A percentile compares a stretch with the other conserved stretches of the same genome.
These are phyloP conservation scores for Isabelozyma heimii DNA, from an alignment of 805 yeast genomes.

Conservation along the genomic window DNA sequence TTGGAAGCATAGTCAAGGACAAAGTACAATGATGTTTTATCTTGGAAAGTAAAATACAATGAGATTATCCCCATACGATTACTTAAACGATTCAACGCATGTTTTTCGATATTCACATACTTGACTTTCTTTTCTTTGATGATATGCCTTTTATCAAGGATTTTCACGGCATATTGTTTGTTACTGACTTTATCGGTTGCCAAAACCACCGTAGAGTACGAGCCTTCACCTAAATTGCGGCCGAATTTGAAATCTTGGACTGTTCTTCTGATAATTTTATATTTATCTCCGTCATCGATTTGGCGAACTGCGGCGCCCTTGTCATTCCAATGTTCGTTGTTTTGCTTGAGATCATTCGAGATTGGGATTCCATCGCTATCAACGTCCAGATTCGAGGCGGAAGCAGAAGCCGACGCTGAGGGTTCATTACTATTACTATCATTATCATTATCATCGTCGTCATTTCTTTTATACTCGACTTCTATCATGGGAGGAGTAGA, in stretches of 20 bases:
- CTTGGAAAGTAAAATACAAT: conserved; percentile 77
- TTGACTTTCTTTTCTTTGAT: conserved; percentile 81
- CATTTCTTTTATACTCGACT: conserved; percentile 2
- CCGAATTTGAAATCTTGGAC: conserved; percentile 43
- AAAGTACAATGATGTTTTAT: conserved; percentile 67
- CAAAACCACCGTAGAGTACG: conserved; percentile 43
- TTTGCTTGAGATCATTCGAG: conserved; percentile 5
- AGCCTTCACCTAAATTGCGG: conserved; percentile 42
- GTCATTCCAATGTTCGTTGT: conserved; percentile 28
- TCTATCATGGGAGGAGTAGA: conserved; percentile 1
- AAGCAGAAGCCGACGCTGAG: background rate
- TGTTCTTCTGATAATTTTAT: conserved; percentile 29
- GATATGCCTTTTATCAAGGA: conserved; percentile 72
- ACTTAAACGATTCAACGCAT: conserved; percentile 69
- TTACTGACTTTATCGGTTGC: conserved; percentile 51
- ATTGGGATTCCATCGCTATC: conserved; percentile 4
- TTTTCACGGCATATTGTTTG: conserved; percentile 70
- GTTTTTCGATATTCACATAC: conserved; percentile 80
- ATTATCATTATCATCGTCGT: conserved; percentile 1
- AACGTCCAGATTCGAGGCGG: background rate
- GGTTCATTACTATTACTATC: background rate
- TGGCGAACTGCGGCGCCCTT: conserved; percentile 33
- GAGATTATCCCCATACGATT: conserved; percentile 62
- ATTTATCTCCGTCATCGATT: conserved; percentile 11
- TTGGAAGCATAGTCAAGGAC: conserved; percentile 77